A percentile compares a stretch with the other conserved stretches of the same genome.
phyloP scores from a whole-genome alignment of 331 rosid genomes.

The Quercus phellos region DNA sequence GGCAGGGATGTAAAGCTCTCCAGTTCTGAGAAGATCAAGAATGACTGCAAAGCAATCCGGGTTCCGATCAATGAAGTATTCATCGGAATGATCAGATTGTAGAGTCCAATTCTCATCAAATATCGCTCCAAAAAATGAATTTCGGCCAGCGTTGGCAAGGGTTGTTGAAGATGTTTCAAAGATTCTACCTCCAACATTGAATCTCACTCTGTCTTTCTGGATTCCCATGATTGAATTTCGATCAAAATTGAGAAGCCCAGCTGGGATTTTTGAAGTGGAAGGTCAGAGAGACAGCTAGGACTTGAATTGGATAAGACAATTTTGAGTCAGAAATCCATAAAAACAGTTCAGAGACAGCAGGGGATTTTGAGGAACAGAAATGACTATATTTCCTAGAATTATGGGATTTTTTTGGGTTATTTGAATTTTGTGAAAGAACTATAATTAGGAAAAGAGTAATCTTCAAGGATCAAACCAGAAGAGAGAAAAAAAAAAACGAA shows the following conservation, averaged over 20 bases:
- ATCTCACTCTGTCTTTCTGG: conserved; percentile 54
- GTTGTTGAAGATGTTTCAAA: conserved; percentile 72
- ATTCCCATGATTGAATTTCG: conserved; percentile 41
- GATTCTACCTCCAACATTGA: conserved; percentile 76
- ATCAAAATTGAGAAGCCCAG: conserved; percentile 22
- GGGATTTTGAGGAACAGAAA: background rate
- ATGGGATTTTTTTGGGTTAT: background rate
- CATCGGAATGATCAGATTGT: conserved; percentile 12
- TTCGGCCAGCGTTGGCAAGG: conserved; percentile 71
- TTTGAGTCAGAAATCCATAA: background rate
- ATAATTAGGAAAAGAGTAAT: background rate
- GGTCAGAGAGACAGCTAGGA: background rate
- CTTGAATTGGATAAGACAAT: background rate
- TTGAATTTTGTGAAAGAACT: background rate
- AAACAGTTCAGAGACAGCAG: conserved; percentile 11
- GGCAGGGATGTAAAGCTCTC: conserved; percentile 51
- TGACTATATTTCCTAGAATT: background rate
- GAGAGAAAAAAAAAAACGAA: background rate
- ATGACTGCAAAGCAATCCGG: conserved; percentile 79
- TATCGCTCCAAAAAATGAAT: conserved; percentile 79
- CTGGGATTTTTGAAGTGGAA: background rate
- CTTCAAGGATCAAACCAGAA: background rate
- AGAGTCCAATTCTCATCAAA: conserved; percentile 72
- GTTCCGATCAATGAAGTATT: conserved; percentile 84
- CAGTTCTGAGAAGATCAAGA: conserved; percentile 81